These are phyloP conservation scores for Neofusicoccum ribis DNA, from an alignment of 2,329 filamentous ascomycete genomes.

Conservation along the genomic window DNA sequence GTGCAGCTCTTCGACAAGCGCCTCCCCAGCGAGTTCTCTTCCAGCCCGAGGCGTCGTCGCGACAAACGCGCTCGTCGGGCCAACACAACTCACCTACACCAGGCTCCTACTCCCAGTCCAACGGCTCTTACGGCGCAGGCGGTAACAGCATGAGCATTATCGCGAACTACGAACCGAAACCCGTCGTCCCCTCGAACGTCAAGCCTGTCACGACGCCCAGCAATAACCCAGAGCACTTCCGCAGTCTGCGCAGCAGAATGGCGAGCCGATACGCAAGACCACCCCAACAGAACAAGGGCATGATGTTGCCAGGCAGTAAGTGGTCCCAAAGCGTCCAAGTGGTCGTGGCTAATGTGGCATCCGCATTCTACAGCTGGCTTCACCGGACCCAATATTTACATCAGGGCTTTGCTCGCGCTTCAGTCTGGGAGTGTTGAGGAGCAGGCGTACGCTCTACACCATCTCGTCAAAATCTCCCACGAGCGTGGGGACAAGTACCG, in stretches of 20 bases:
- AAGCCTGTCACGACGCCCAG: conserved; percentile 74
- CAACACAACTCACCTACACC: conserved; percentile 45
- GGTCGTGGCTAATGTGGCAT: conserved; percentile 15
- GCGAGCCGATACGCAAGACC: conserved; percentile 33
- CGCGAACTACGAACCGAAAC: conserved; percentile 68
- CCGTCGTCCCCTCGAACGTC: conserved; percentile 63
- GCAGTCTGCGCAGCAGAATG: conserved; percentile 53
- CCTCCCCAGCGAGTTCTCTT: conserved; percentile 82
- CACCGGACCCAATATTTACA: conserved; percentile 86
- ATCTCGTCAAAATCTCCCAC: conserved; percentile 92
- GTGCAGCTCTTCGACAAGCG: conserved; percentile 68
- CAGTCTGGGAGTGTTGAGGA: conserved; percentile 78
- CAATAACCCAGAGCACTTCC: conserved; percentile 70
- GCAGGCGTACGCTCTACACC: conserved; percentile 89
- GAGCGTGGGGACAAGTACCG: conserved; percentile 94
- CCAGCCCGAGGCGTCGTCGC: conserved; percentile 72
- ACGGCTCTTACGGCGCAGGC: conserved; percentile 37
- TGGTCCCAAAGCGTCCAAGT: conserved; percentile 28
- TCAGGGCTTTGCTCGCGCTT: conserved; percentile 79
- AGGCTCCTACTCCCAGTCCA: conserved; percentile 31
- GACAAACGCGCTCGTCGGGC: conserved; percentile 60
- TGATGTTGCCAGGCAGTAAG: conserved; percentile 65
- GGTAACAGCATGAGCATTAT: conserved; percentile 36
- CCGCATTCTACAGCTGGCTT: conserved; percentile 51
- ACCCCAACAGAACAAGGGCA: conserved; percentile 45